phyloP scores from a whole-genome alignment of 108 stramenopile species.

The Skeletonema menzelii region DNA sequence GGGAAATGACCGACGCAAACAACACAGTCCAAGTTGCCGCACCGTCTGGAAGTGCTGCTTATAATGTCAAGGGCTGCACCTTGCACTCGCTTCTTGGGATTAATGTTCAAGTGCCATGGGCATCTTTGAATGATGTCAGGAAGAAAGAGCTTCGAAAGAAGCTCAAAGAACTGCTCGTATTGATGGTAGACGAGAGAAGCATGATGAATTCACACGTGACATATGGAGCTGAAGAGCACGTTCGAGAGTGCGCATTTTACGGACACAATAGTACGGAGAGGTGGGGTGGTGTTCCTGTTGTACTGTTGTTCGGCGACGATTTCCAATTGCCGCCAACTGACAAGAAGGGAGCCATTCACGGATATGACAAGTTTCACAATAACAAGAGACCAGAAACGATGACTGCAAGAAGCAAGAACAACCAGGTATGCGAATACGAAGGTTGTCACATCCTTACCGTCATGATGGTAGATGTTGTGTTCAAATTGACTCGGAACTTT shows the following conservation, averaged over 20 bases:
- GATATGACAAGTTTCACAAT: too few species aligned
- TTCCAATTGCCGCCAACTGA: slow-evolving; percentile 1
- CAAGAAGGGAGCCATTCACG: not conserved
- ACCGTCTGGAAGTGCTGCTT: too few species aligned
- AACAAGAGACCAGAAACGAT: not conserved
- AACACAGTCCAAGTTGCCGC: too few species aligned
- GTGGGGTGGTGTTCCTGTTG: slow-evolving; percentile 14
- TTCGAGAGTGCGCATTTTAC: not conserved
- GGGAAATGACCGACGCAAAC: too few species aligned
- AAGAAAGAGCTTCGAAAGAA: too few species aligned
- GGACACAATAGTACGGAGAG: slow-evolving; percentile 6
- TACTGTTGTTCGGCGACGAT: slow-evolving; percentile 14
- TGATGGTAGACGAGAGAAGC: slow-evolving; percentile 16
- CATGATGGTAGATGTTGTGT: not conserved
- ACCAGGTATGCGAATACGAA: not conserved
- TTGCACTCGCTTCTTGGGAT: too few species aligned
- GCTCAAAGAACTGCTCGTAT: not conserved
- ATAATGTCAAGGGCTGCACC: too few species aligned
- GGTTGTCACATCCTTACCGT: not conserved
- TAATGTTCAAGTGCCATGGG: too few species aligned
- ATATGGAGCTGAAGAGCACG: slow-evolving; percentile 2
- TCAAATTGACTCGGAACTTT: not conserved
- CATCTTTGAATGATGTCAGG: too few species aligned
- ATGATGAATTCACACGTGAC: slow-evolving; percentile 10
- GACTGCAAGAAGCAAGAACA: not conserved